These are phyloP conservation scores for Capronia americana DNA, from an alignment of 2,329 filamentous ascomycete genomes.

Conservation along the genomic window DNA sequence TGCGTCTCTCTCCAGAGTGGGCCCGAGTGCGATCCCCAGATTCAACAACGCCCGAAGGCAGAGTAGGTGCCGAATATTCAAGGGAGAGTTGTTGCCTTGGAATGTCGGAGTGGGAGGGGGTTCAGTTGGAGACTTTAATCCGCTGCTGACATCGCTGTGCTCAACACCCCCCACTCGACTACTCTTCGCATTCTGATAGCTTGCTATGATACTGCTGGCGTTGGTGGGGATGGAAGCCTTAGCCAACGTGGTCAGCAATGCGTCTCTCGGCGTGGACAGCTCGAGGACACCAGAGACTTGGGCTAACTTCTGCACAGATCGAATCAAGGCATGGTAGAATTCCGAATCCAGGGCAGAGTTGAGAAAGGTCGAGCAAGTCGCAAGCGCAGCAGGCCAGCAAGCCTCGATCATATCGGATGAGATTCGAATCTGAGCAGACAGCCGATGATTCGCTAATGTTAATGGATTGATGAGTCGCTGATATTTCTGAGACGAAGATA, in stretches of 20 bases:
- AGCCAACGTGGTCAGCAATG: conserved; percentile 89
- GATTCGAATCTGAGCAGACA: conserved; percentile 72
- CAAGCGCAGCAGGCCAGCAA: conserved; percentile 95
- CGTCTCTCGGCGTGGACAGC: conserved; percentile 84
- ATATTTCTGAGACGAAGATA: conserved; percentile 58
- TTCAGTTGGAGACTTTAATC: conserved; percentile 27
- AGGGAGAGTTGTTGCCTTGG: conserved; percentile 58
- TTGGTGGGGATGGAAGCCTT: conserved; percentile 93
- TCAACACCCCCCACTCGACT: conserved; percentile 15
- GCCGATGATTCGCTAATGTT: conserved; percentile 72
- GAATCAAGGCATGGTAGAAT: conserved; percentile 89
- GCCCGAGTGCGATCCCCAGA: conserved; percentile 89
- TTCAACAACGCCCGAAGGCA: conserved; percentile 93
- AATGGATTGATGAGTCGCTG: conserved; percentile 86
- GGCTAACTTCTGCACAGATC: conserved; percentile 92
- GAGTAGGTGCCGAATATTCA: conserved; percentile 88
- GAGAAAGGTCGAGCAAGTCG: conserved; percentile 92
- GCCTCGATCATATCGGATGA: conserved; percentile 84
- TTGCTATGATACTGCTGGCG: conserved; percentile 41
- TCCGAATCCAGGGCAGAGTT: conserved; percentile 91
- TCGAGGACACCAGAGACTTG: conserved; percentile 91
- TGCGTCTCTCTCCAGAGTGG: conserved; percentile 75
- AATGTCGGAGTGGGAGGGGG: conserved; percentile 34
- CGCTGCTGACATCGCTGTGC: conserved; percentile 13
- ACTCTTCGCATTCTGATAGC: conserved; percentile 25